Evolutionary conservation across 495 filamentous ascomycete species (phyloP), one percentile per base, ranked within the genome.

Genomic region (Neurospora hispaniola): DNA sequence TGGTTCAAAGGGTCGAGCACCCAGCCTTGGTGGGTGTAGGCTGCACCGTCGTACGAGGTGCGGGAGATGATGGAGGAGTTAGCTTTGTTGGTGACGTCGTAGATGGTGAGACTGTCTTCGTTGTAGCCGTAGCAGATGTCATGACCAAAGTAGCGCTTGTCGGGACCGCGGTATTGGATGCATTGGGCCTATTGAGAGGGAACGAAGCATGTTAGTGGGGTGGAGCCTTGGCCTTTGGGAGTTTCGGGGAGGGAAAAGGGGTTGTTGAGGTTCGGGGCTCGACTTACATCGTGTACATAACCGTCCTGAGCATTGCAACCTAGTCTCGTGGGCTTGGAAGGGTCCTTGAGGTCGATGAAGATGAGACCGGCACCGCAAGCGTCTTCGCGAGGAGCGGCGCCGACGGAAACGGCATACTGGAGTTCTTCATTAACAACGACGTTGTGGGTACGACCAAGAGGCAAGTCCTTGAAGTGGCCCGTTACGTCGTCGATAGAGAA

Each of bases 61-160:
- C 85, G 81, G 72, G 87, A 89, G 75, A 90, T 84, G 69, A 89
- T 76, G 71, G 72, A 74, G 9, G 88, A 76, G 35, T 74, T 76
- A n/a, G 54, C 74, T 78, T 88, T 88, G 80, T 88, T 78, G 54
- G 88, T 88, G 41, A 89, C 84, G 76, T 90, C 88, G 78, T 87
- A 86, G 80, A 85, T 85, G 70, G 79, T 85, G 69, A 82, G 75
- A 14, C 80, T 82, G 73, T 84, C 82, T 77, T 85, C 83, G 80
- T 90, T 89, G 79, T 86, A 90, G 42, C 83, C 84, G 77, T 87
- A 90, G 81, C 88, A 90, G 78, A 90, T 85, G 74, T 90, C 87
- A n/a, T 79, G 80, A 42, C 85, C 86, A 3, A 77, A 69, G 78
- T 86, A 90, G 73, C 82, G 81, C 70, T 78, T 80, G 76, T 87